phyloP scores from a whole-genome alignment of 805 yeast species.

The Lachancea dasiensis region DNA sequence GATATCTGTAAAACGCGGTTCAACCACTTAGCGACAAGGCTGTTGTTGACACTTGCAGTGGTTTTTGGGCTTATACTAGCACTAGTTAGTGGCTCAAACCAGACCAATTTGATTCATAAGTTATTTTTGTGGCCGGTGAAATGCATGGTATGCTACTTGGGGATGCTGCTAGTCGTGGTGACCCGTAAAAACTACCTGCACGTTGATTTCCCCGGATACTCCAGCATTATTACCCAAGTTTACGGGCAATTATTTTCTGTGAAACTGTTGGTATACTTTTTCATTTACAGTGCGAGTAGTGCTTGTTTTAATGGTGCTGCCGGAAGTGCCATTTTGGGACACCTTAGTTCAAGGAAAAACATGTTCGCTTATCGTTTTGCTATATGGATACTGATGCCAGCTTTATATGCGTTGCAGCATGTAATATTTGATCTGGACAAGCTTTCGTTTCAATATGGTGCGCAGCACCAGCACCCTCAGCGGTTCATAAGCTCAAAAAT shows the following conservation, averaged over 20 bases:
- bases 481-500: constrained; percentile 25
- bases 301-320: constrained; percentile 24
- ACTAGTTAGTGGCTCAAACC: constrained; percentile 15
- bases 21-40: constrained; percentile 34
- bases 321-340: constrained; percentile 14
- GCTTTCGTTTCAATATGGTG: constrained; percentile 39
- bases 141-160: constrained; percentile 25
- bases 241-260: constrained; percentile 30
- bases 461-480: constrained; percentile 37
- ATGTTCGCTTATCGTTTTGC: constrained; percentile 18
- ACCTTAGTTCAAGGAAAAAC: constrained; percentile 10
- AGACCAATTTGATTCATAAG: constrained; percentile 22
- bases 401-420: constrained; percentile 46
- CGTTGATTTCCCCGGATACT: constrained; percentile 31
- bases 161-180: constrained; percentile 32
- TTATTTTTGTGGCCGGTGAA: constrained; percentile 25
- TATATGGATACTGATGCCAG: constrained; percentile 36
- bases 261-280: constrained; percentile 25
- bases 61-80: constrained; percentile 24
- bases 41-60: constrained; percentile 30
- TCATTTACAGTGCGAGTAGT: constrained; percentile 18
- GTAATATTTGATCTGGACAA: constrained; percentile 50
- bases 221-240: constrained; percentile 19
- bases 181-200: constrained; percentile 38
- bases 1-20: constrained; percentile 38